These are phyloP conservation scores for Filobasidium wieringae DNA, from an alignment of 768 basidiomycete species.

Conservation along the genomic window DNA sequence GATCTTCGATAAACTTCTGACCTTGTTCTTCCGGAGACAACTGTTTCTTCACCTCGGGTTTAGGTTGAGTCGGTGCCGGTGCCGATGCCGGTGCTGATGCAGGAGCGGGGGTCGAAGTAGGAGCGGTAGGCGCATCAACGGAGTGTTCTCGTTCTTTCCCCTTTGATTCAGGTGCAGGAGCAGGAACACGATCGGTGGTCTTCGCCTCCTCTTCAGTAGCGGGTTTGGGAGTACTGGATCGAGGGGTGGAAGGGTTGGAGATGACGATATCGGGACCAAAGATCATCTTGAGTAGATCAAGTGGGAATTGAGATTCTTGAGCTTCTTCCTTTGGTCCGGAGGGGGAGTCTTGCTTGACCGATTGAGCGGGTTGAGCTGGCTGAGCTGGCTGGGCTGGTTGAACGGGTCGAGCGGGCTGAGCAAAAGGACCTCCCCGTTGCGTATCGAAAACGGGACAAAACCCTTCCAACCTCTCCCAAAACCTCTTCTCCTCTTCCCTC, in stretches of 20 bases:
- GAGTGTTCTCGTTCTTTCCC: too few species aligned
- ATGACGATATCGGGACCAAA: neutral
- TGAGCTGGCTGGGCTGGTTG: too few species aligned
- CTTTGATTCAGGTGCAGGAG: neutral
- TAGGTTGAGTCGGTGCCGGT: neutral
- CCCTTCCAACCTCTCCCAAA: neutral
- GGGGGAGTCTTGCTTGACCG: too few species aligned
- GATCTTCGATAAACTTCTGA: neutral
- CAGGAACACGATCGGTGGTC: too few species aligned
- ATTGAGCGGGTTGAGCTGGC: too few species aligned
- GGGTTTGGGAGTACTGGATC: neutral
- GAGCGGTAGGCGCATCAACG: too few species aligned
- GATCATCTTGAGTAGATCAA: neutral
- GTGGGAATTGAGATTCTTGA: neutral
- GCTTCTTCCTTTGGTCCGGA: neutral
- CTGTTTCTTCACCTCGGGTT: neutral
- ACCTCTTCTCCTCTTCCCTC: neutral
- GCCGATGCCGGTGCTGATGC: neutral
- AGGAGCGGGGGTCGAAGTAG: neutral
- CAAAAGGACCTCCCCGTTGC: neutral
- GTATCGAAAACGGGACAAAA: neutral
- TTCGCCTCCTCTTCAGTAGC: too few species aligned
- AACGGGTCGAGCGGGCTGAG: neutral
- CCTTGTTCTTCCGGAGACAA: neutral
- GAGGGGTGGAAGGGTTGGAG: neutral